These are phyloP conservation scores for Papiliotrema terrestris DNA, from an alignment of 1,284 basidiomycete species.

Conservation along the genomic window DNA sequence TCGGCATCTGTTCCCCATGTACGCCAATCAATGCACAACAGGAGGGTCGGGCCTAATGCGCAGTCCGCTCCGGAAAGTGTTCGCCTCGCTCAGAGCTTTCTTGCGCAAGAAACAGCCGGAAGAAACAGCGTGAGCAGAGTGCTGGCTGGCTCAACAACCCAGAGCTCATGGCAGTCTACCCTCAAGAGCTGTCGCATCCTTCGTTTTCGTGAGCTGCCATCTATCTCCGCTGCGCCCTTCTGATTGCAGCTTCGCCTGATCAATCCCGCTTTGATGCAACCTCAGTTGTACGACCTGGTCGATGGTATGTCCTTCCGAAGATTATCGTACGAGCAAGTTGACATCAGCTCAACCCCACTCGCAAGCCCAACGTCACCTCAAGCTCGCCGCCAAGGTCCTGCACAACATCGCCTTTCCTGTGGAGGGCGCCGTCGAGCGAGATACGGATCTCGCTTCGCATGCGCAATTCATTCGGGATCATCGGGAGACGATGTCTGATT, in stretches of 20 bases:
- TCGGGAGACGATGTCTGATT: background rate
- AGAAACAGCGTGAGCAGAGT: too few relatives aligned
- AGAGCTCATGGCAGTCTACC: conserved; percentile 4
- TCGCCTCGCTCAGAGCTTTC: background rate
- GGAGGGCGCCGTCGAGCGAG: background rate
- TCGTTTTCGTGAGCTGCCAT: conserved; percentile 25
- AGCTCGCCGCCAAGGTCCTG: conserved; percentile 30
- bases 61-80: background rate
- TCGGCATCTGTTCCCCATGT: conserved; percentile 28
- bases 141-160: too few relatives aligned
- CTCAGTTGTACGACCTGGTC: conserved; percentile 32
- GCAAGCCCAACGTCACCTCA: conserved; percentile 20
- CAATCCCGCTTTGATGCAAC: conserved; percentile 33
- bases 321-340: background rate
- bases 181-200: conserved; percentile 36
- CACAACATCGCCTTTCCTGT: conserved; percentile 29
- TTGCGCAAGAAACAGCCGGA: too few relatives aligned
- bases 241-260: conserved; percentile 28
- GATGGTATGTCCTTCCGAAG: conserved; percentile 7
- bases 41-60: too few relatives aligned
- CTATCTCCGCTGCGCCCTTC: background rate
- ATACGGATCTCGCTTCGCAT: background rate
- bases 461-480: background rate
- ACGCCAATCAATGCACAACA: background rate
- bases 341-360: conserved; percentile 11